Evolutionary conservation across 225 moss, liverwort and hornwort genomes (phyloP), one percentile per base, ranked within the genome.

Genomic region (Marchantia paleacea): DNA sequence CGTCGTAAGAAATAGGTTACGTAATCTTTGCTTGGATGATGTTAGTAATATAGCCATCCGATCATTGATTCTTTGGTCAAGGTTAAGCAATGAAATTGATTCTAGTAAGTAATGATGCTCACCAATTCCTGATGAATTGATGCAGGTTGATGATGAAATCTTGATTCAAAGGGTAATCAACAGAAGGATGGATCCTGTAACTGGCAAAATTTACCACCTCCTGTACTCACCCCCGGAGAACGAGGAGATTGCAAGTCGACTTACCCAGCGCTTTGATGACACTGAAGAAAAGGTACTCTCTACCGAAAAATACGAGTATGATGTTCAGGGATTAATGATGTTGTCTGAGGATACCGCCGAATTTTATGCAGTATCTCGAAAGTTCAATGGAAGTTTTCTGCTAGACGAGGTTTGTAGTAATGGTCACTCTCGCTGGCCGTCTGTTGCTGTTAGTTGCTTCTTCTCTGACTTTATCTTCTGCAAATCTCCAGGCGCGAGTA

Each of bases 191-290:
- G 99, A 99, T 80, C 95, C 95, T 0, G 86, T 86, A 26, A 95
- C 95, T 30, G 95, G 95, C 52, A 99, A 91, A 79, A 91, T 99
- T 51, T 99, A 99, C 76, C 99, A 99, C 77, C 89, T 99, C 22
- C 75, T 84, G 79, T 95, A 89, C 84, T 86, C 89, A 81, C 99
- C 99, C 70, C 95, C 99, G 58, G 95, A 99, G 89, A 92, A 89
- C 77, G 90, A 92, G 69, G 95, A 94, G 84, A 91, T 99, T 83
- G 89, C 92, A 31, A 84, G 84, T 76, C 93, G 99, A 31, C 88
- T 99, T 7, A 90, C 87, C 10, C 95, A 94, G 48, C 91, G 99
- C 53, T 81, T 85, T 6, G 99, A 95, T 82, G 99, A 99, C 81
- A 95, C 92, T 39, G 99, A 99, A 85, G 95, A 94, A 85, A 99